Evolutionary conservation across 2,329 filamentous ascomycete genomes (phyloP).

Genomic region (Xylariaceae sp.): DNA sequence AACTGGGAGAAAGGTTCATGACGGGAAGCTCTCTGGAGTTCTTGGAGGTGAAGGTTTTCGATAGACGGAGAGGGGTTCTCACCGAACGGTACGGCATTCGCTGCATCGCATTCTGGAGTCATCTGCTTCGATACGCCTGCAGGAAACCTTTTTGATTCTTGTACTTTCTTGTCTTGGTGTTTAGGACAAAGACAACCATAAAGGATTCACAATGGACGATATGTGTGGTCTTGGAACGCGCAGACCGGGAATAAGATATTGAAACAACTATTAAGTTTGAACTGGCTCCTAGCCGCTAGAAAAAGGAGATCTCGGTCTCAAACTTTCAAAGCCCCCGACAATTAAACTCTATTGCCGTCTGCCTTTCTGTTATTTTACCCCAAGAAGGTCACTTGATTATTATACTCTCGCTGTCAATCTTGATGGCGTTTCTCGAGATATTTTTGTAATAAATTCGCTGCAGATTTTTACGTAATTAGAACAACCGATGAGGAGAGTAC

Average conservation of each 20-base stretch:
- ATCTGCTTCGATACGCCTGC: conserved; percentile 36
- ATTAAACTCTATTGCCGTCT: conserved; percentile 28
- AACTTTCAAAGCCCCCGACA: conserved; percentile 26
- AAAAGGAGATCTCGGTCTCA: background rate
- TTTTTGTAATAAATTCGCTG: conserved; percentile 36
- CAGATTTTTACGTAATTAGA: background rate
- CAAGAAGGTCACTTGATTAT: conserved; percentile 30
- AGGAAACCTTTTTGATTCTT: conserved; percentile 48
- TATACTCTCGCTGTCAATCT: conserved; percentile 26
- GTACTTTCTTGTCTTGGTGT: conserved; percentile 51
- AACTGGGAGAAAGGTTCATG: conserved; percentile 44
- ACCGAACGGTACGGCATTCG: conserved; percentile 37
- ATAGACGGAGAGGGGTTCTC: conserved; percentile 39
- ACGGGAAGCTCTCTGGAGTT: conserved; percentile 46
- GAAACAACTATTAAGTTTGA: conserved; percentile 25
- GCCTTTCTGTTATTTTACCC: conserved; percentile 26
- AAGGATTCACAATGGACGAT: conserved; percentile 42
- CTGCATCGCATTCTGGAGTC: conserved; percentile 48
- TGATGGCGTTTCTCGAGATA: conserved; percentile 14
- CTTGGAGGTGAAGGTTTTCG: conserved; percentile 33
- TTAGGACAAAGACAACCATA: conserved; percentile 41
- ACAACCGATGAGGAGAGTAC: background rate
- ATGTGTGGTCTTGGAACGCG: conserved; percentile 43
- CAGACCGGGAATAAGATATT: conserved; percentile 28
- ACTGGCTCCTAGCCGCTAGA: conserved; percentile 14